These are phyloP conservation scores for Lichtheimia hyalospora DNA, from an alignment of 371 early-diverging fungal species.

Conservation along the genomic window DNA sequence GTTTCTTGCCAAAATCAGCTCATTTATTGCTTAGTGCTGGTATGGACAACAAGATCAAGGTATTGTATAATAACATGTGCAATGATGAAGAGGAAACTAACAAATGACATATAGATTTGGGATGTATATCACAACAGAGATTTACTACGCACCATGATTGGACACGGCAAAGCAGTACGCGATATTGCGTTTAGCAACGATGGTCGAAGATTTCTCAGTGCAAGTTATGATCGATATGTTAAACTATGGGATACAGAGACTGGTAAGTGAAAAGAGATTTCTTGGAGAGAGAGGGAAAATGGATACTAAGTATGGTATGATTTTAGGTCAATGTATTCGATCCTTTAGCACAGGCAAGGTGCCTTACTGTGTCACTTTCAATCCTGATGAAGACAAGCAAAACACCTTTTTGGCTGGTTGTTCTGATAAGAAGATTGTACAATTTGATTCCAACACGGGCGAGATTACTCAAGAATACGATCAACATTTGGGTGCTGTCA, in stretches of 20 bases:
- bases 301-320: not conserved
- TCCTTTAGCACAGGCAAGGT: constrained; percentile 77
- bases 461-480: constrained; percentile 93
- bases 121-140: constrained; percentile 90
- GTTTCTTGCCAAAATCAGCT: constrained; percentile 87
- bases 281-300: not conserved
- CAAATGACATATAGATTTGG: constrained; percentile 64
- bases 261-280: constrained; percentile 33
- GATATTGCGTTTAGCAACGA: constrained; percentile 91
- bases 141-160: constrained; percentile 83
- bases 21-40: constrained; percentile 89
- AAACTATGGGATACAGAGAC: constrained; percentile 99
- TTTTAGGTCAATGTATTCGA: constrained; percentile 74
- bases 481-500: constrained; percentile 95
- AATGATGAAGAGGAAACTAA: no score
- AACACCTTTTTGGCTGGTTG: constrained; percentile 89
- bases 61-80: constrained; percentile 17
- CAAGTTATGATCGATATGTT: constrained; percentile 87
- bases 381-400: constrained; percentile 86
- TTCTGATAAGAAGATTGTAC: constrained; percentile 89
- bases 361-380: constrained; percentile 88
- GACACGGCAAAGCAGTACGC: constrained; percentile 91
- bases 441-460: constrained; percentile 82
- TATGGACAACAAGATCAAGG: constrained; percentile 93
- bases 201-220: constrained; percentile 84